phyloP scores from a whole-genome alignment of 108 stramenopile genomes.

The Discostella stelligeroides region DNA sequence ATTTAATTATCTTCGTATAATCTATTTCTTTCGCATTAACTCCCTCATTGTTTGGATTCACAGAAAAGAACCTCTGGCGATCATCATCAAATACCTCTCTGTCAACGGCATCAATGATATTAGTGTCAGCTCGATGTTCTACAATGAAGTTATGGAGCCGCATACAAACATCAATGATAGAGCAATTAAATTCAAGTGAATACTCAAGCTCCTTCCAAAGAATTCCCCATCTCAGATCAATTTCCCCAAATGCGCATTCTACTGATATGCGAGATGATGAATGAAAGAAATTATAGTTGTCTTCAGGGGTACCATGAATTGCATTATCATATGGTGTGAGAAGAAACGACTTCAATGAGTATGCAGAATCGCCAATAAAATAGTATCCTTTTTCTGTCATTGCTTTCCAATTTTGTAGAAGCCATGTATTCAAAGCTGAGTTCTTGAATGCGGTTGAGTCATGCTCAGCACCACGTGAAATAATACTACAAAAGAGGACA shows the following conservation, averaged over 20 bases:
- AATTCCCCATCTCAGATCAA: constrained; percentile 41
- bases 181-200: background rate
- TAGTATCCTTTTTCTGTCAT: background rate
- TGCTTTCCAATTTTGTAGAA: background rate
- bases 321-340: constrained; percentile 25
- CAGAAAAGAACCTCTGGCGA: too few relatives aligned
- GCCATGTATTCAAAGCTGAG: background rate
- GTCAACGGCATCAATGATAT: background rate
- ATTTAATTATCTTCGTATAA: too few relatives aligned
- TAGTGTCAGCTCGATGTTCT: background rate
- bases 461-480: constrained; percentile 11
- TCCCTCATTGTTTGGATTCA: too few relatives aligned
- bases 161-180: constrained; percentile 5
- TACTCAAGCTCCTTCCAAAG: constrained; percentile 26
- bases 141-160: constrained; percentile 20
- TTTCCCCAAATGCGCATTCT: too few relatives aligned
- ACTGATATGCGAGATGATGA: constrained; percentile 38
- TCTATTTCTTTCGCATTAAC: too few relatives aligned
- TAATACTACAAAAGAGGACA: background rate
- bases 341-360: too few relatives aligned
- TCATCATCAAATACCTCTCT: constrained; percentile 10
- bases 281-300: too few relatives aligned
- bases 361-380: too few relatives aligned
- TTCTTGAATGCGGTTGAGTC: constrained; percentile 29
- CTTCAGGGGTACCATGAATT: constrained; percentile 5